Percentiles rank a stretch among this genome's conserved stretches.
Conservation (phyloP, 768 basidiomycete species). For the Cubamyces lactineus region DNA sequence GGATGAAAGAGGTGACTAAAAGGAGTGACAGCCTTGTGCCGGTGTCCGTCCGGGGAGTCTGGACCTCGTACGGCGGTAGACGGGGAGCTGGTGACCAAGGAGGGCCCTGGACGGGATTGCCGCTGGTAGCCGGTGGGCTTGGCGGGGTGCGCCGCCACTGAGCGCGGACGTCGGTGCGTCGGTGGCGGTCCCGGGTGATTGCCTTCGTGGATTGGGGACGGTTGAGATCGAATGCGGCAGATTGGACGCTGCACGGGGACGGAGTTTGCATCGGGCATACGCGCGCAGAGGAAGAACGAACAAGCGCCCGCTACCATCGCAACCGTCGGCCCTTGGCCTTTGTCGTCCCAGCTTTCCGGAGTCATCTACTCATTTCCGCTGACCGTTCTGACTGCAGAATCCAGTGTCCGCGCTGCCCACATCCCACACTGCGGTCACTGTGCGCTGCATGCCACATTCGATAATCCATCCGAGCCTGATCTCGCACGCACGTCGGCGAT, state of each 20-base stretch:
- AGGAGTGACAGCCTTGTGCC: background rate
- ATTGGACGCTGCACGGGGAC: slow-evolving; percentile 1
- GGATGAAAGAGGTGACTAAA: background rate
- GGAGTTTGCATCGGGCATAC: slow-evolving; percentile 5
- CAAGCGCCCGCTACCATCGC: slow-evolving; percentile 16
- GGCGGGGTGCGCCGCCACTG: background rate
- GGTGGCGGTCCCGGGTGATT: slow-evolving; percentile 11
- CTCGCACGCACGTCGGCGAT: background rate
- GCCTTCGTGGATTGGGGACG: slow-evolving; percentile 1
- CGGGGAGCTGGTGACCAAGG: no score
- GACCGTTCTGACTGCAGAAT: background rate
- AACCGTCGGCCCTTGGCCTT: slow-evolving; percentile 11
- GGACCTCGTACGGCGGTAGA: background rate
- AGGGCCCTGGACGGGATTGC: background rate
- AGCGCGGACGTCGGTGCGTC: background rate
- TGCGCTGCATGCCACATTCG: background rate
- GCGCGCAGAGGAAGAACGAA: slow-evolving; percentile 1
- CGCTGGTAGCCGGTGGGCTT: background rate
- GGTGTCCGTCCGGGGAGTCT: background rate
- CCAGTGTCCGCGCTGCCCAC: background rate
- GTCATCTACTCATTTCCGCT: background rate
- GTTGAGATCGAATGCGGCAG: slow-evolving; percentile 1
- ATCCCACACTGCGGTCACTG: slow-evolving; percentile 11
- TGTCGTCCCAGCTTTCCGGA: background rate
- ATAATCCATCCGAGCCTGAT: background rate